A percentile compares a stretch with the other conserved stretches of the same genome.
These are phyloP conservation scores for Hypoxylon sp. DNA, from an alignment of 2,329 filamentous ascomycete genomes.

Conservation along the genomic window DNA sequence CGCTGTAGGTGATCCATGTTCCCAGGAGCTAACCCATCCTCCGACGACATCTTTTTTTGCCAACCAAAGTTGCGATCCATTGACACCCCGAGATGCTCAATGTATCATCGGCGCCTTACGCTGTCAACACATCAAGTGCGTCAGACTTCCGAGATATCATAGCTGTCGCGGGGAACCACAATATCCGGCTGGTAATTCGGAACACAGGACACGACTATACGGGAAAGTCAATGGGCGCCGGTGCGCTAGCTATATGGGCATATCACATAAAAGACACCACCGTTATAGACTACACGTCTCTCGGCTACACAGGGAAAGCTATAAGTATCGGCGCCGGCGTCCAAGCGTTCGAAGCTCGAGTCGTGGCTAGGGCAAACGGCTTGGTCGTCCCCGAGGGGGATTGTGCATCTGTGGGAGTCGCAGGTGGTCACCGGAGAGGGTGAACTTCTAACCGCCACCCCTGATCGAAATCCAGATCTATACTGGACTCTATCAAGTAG, in stretches of 20 bases:
- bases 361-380: slow-evolving; percentile 47
- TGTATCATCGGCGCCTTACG: slow-evolving; percentile 49
- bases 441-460: slow-evolving; percentile 55
- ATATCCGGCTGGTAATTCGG: slow-evolving; percentile 57
- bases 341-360: slow-evolving; percentile 52
- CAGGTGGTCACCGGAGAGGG: slow-evolving; percentile 66
- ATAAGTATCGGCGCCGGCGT: slow-evolving; percentile 61
- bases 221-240: slow-evolving; percentile 61
- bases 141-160: slow-evolving; percentile 38
- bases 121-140: slow-evolving; percentile 40
- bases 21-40: slow-evolving; percentile 22
- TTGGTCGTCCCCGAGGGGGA: slow-evolving; percentile 57
- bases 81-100: slow-evolving; percentile 47
- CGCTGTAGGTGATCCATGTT: no score
- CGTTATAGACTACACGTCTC: slow-evolving; percentile 48
- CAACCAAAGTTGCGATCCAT: slow-evolving; percentile 43
- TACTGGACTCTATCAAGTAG: slow-evolving; percentile 71
- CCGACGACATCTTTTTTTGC: slow-evolving; percentile 37
- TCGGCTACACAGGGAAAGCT: slow-evolving; percentile 54
- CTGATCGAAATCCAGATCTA: slow-evolving; percentile 59
- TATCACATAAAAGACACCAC: slow-evolving; percentile 54
- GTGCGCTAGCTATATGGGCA: slow-evolving; percentile 57
- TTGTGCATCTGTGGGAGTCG: slow-evolving; percentile 62
- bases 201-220: slow-evolving; percentile 60
- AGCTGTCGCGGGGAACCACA: slow-evolving; percentile 49